A percentile compares a stretch with the other conserved stretches of the same genome.
phyloP scores from a whole-genome alignment of 768 basidiomycete genomes.

The Amanita phalloides region DNA sequence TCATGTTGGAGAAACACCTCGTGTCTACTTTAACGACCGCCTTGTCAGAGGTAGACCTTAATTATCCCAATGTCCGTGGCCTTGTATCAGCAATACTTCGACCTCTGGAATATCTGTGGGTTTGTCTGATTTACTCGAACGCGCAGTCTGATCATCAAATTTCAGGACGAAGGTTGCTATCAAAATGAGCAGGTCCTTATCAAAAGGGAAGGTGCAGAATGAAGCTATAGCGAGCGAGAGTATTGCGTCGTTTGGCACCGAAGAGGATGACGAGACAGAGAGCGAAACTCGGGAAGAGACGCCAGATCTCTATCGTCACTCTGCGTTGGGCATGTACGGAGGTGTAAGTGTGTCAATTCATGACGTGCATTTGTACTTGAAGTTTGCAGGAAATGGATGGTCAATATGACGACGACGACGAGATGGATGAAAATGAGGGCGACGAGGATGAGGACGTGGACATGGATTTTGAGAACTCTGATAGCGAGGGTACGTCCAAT shows the following conservation, averaged over 20 bases:
- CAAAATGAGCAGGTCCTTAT: conserved; percentile 83
- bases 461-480: conserved; percentile 80
- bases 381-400: conserved; percentile 68
- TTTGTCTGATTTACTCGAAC: conserved; percentile 5
- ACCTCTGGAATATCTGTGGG: conserved; percentile 85
- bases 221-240: conserved; percentile 38
- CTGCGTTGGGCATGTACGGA: conserved; percentile 91
- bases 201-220: conserved; percentile 46
- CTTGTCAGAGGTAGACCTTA: conserved; percentile 87
- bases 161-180: conserved; percentile 90
- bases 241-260: conserved; percentile 42
- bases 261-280: conserved; percentile 50
- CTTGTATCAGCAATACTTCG: conserved; percentile 82
- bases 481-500: conserved; percentile 72
- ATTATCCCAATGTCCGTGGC: conserved; percentile 83
- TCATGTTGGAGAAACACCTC: conserved; percentile 98
- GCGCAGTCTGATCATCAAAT: conserved; percentile 7
- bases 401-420: conserved; percentile 57
- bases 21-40: conserved; percentile 82
- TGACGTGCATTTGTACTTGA: conserved; percentile 3
- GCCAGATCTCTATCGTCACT: conserved; percentile 91
- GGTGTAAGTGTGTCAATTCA: conserved; percentile 46
- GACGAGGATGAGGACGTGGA: conserved; percentile 78
- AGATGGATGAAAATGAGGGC: conserved; percentile 75
- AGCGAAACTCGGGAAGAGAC: conserved; percentile 63